Evolutionary conservation across 768 basidiomycete species (phyloP).

Genomic region (Udeniomyces megalosporus): DNA sequence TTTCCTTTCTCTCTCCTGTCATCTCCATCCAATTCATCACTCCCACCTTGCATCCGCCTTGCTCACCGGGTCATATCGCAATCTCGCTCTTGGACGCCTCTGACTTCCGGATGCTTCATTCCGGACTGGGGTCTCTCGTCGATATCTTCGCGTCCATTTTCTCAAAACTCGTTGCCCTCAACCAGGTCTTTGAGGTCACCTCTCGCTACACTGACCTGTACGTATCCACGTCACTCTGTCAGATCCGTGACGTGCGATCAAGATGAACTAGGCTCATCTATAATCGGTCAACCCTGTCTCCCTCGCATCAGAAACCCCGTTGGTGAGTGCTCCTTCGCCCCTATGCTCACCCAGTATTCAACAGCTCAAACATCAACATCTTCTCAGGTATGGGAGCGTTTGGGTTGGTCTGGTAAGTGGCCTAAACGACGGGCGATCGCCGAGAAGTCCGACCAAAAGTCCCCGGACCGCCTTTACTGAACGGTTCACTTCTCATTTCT

Average conservation of each 20-base stretch:
- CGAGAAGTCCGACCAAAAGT: too few species aligned
- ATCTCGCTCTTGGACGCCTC: neutral
- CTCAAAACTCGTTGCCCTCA: too few species aligned
- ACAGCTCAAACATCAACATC: neutral
- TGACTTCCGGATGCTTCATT: neutral
- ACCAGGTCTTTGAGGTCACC: slow-evolving; percentile 52
- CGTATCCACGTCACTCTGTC: neutral
- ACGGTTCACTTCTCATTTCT: neutral
- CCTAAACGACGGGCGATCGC: too few species aligned
- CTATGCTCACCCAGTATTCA: neutral
- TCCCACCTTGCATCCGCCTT: too few species aligned
- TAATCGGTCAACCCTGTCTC: slow-evolving; percentile 15
- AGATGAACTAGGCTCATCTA: too few species aligned
- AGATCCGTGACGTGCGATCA: too few species aligned
- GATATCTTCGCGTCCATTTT: neutral
- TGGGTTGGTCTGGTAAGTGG: slow-evolving; percentile 88
- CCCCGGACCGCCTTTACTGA: too few species aligned
- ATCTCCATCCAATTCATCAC: neutral
- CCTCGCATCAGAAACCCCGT: slow-evolving; percentile 8
- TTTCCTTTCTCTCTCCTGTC: neutral
- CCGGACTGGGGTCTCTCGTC: neutral
- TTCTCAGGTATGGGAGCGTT: slow-evolving; percentile 53
- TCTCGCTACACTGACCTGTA: slow-evolving; percentile 91
- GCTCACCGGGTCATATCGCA: neutral
- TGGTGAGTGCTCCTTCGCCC: too few species aligned